Conservation (phyloP, 1,139 yeast genomes). For the Suhomyces choctaworum region DNA sequence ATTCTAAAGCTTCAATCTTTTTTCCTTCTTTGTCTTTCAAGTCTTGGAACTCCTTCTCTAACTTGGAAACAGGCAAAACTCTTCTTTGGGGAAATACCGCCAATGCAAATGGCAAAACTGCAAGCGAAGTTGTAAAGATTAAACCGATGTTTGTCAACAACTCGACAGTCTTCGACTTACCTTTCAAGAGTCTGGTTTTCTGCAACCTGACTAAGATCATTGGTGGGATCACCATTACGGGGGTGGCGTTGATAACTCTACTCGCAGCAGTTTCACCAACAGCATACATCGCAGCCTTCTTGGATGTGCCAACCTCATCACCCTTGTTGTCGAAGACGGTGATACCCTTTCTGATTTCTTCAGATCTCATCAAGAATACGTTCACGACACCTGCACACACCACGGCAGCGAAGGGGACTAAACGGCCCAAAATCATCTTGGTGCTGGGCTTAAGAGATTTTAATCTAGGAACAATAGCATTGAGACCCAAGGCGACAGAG, state of each 20-base stretch:
- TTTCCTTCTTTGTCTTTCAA: constrained; percentile 65
- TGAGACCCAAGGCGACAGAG: constrained; percentile 90
- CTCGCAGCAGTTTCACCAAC: constrained; percentile 97
- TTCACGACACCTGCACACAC: constrained; percentile 95
- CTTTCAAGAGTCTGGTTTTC: constrained; percentile 58
- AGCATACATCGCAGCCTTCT: constrained; percentile 84
- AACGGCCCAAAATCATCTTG: constrained; percentile 69
- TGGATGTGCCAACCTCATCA: constrained; percentile 71
- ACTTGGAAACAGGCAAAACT: constrained; percentile 51
- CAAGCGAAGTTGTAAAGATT: constrained; percentile 80
- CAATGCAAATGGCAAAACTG: constrained; percentile 89
- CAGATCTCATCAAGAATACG: constrained; percentile 92
- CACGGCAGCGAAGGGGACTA: constrained; percentile 97
- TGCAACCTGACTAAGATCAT: constrained; percentile 76
- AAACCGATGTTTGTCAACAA: constrained; percentile 77
- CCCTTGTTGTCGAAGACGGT: constrained; percentile 70
- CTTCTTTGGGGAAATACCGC: constrained; percentile 94
- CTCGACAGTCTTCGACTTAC: constrained; percentile 64
- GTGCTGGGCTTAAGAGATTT: constrained; percentile 68
- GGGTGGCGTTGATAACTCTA: constrained; percentile 93
- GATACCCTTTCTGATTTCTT: constrained; percentile 85
- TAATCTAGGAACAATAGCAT: constrained; percentile 81
- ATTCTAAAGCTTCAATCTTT: constrained; percentile 63
- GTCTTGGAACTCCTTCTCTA: constrained; percentile 65
- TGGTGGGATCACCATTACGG: constrained; percentile 96